Evolutionary conservation across 306 rosid species (phyloP), one percentile per base, ranked within the genome.

Genomic region (Ochetophila trinervis): DNA sequence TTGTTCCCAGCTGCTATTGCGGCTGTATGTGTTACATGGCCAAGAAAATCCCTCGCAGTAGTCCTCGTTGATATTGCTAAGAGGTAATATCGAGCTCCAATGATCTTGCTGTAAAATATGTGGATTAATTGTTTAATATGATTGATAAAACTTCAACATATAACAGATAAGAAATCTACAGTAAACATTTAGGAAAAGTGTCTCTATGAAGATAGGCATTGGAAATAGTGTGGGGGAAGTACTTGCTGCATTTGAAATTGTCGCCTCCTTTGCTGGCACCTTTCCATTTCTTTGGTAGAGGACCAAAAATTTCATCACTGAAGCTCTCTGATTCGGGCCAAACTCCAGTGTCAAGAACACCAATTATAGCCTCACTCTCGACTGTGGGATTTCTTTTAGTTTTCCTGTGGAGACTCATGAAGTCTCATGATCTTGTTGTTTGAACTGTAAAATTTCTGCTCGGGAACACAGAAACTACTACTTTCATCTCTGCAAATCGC

Each of bases 11-110:
- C 79, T 7, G 62, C 76, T 0, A 53, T 79, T 16, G 76, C 69
- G 65, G 79, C 75, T 1, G 75, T 61, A 49, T 78, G 78, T 16
- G 70, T 45, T 48, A 73, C 83, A 21, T 74, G 79, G 1, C 83
- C 79, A 0, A 3, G 3, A 1, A n/a, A n/a, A 47, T 78, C 76
- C 47, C 72, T 52, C 11, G 79, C 74, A 1, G 75, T 72, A 2
- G 32, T 27, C 32, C 4, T 27, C 32, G 6, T 1, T 30, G 15
- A 2, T 36, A 3, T 1, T 11, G 6, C 9, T 40, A 23, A 12
- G n/a, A 15, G 2, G 63, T 59, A 59, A 7, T 5, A 32, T 34
- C 62, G 24, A 54, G 62, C 71, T 53, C 71, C 61, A 7, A 66
- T 36, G 13, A 66, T 51, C 27, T 65, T 65, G 40, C 69, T 65